A percentile compares a stretch with the other conserved stretches of the same genome.
These are phyloP conservation scores for Exophiala calicioides DNA, from an alignment of 2,329 filamentous ascomycete species.

Conservation along the genomic window DNA sequence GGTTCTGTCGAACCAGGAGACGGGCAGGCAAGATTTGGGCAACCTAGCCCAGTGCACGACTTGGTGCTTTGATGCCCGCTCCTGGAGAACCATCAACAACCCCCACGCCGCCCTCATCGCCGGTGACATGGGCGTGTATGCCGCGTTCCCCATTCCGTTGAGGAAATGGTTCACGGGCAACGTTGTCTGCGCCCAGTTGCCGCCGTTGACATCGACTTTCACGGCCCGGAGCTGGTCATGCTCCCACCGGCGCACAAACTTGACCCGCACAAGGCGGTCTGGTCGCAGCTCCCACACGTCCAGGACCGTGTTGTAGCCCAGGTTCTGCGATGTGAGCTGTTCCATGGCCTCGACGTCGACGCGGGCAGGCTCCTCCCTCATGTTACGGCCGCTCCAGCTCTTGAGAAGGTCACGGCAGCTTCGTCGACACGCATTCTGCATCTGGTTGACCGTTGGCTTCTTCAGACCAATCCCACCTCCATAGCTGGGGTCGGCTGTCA, in stretches of 20 bases:
- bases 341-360: constrained; percentile 35
- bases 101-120: constrained; percentile 3
- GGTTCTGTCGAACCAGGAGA: constrained; percentile 9
- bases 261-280: constrained; percentile 8
- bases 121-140: not conserved
- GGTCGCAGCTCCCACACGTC: not conserved
- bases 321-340: constrained; percentile 29
- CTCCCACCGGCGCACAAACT: not conserved
- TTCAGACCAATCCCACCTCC: constrained; percentile 11
- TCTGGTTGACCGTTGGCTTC: constrained; percentile 31
- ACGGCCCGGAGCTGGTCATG: constrained; percentile 2
- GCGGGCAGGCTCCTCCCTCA: constrained; percentile 9
- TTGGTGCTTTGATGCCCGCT: constrained; percentile 6
- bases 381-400: constrained; percentile 23
- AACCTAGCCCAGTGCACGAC: constrained; percentile 9
- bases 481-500: constrained; percentile 25
- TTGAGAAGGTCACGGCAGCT: constrained; percentile 34
- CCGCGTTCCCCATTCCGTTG: not conserved
- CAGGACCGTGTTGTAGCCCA: constrained; percentile 33
- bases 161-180: constrained; percentile 7
- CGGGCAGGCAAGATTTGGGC: constrained; percentile 7
- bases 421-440: constrained; percentile 36
- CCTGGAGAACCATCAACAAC: constrained; percentile 11
- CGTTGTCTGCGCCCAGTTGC: constrained; percentile 1
- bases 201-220: not conserved